A percentile compares a stretch with the other conserved stretches of the same genome.
phyloP scores from a whole-genome alignment of 2,329 filamentous ascomycete species.

The Aspergillus texensis region DNA sequence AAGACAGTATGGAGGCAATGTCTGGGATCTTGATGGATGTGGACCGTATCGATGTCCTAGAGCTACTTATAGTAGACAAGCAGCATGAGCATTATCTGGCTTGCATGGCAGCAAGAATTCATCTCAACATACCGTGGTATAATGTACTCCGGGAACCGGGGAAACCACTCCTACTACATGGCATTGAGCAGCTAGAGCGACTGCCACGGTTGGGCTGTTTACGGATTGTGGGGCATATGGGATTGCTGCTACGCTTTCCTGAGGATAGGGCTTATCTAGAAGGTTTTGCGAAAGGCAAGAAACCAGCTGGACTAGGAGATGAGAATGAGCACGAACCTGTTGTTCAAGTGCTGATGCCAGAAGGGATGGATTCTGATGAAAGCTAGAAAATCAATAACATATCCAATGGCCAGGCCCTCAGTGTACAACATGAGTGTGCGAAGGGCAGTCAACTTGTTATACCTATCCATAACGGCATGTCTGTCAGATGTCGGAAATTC shows the following conservation, averaged over 20 bases:
- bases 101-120: not conserved
- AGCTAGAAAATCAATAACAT: not conserved
- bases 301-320: not conserved
- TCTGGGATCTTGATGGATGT: not conserved
- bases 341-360: not conserved
- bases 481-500: not conserved
- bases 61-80: not conserved
- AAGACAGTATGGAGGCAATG: not conserved
- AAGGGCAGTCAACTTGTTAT: not conserved
- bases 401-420: not conserved
- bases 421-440: not conserved
- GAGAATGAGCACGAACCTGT: not conserved
- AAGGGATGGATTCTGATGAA: not conserved
- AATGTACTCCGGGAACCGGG: not conserved
- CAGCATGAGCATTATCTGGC: not conserved
- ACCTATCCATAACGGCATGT: not conserved
- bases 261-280: not conserved
- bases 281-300: not conserved
- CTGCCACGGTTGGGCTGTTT: not conserved
- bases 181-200: not conserved
- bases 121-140: not conserved
- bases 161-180: not conserved
- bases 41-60: not conserved
- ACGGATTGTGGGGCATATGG: not conserved
- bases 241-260: not conserved